Evolutionary conservation across 805 yeast genomes (phyloP).

Genomic region (Torulaspora gathmanii): DNA sequence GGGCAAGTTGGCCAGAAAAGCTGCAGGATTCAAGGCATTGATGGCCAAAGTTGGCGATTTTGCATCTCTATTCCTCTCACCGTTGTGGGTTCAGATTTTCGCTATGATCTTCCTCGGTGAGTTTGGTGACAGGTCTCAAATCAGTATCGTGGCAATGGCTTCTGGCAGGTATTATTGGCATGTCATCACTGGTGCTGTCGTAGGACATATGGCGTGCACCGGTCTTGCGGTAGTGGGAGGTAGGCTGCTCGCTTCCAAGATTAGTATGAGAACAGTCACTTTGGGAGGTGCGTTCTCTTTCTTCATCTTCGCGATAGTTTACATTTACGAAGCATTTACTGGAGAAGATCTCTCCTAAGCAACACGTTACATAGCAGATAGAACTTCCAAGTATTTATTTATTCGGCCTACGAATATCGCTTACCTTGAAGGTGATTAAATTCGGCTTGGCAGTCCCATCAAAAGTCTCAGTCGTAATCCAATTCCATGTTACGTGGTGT

Average conservation of each 20-base stretch:
- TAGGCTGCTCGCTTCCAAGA: slow-evolving; percentile 77
- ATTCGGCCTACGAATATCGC: neutral
- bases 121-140: slow-evolving; percentile 98
- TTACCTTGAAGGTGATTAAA: too few relatives aligned
- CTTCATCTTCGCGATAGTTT: slow-evolving; percentile 73
- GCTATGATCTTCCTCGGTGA: slow-evolving; percentile 95
- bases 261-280: slow-evolving; percentile 88
- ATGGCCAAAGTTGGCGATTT: slow-evolving; percentile 46
- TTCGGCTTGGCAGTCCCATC: too few relatives aligned
- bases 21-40: slow-evolving; percentile 16
- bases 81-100: slow-evolving; percentile 90
- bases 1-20: slow-evolving; percentile 10
- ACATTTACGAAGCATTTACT: slow-evolving; percentile 61
- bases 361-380: neutral
- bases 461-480: too few relatives aligned
- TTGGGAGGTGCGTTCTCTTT: slow-evolving; percentile 87
- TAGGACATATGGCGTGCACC: slow-evolving; percentile 88
- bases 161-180: slow-evolving; percentile 91
- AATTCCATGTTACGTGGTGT: too few relatives aligned
- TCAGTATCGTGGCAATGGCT: slow-evolving; percentile 97
- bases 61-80: slow-evolving; percentile 66
- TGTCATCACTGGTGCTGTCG: slow-evolving; percentile 81
- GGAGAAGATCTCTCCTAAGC: slow-evolving; percentile 4
- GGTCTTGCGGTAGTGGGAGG: slow-evolving; percentile 93
- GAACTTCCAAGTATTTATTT: neutral